Percentiles rank a stretch among this genome's conserved stretches.
Conservation (phyloP, 1,139 yeast genomes). For the Sugiyamaella novakii region DNA sequence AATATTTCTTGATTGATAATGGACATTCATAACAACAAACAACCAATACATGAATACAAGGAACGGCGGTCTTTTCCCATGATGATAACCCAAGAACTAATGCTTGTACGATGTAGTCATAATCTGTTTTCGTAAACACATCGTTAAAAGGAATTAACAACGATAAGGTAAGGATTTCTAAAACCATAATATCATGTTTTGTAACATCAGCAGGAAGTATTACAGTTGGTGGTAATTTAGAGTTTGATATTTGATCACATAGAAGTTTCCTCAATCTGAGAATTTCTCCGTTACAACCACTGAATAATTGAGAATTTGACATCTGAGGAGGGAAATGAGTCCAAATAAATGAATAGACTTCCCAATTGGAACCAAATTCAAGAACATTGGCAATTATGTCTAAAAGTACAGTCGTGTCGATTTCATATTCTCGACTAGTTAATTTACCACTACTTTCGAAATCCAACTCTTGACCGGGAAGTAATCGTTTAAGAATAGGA, state of each 20-base stretch:
- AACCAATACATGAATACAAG: constrained; percentile 73
- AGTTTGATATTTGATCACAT: constrained; percentile 60
- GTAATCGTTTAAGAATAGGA: constrained; percentile 31
- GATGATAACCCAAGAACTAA: constrained; percentile 66
- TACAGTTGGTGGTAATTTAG: constrained; percentile 45
- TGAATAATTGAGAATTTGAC: constrained; percentile 60
- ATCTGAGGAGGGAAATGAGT: constrained; percentile 75
- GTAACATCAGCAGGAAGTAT: constrained; percentile 52
- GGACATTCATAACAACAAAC: constrained; percentile 84
- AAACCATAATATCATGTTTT: constrained; percentile 67
- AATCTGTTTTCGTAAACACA: constrained; percentile 59
- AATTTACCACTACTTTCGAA: constrained; percentile 16
- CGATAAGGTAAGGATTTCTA: constrained; percentile 64
- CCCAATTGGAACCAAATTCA: constrained; percentile 64
- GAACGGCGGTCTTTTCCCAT: constrained; percentile 79
- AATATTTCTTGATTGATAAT: constrained; percentile 64
- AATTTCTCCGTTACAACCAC: constrained; percentile 50
- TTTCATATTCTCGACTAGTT: constrained; percentile 31
- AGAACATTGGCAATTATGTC: constrained; percentile 53
- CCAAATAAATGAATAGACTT: constrained; percentile 64
- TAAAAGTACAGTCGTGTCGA: constrained; percentile 59
- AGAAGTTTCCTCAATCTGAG: constrained; percentile 51
- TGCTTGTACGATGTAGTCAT: constrained; percentile 68
- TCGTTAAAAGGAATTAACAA: constrained; percentile 68
- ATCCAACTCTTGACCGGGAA: constrained; percentile 25